Evolutionary conservation across 2,329 filamentous ascomycete genomes (phyloP), one percentile per base, ranked within the genome.

Genomic region (Sphaerulina vaccinii): DNA sequence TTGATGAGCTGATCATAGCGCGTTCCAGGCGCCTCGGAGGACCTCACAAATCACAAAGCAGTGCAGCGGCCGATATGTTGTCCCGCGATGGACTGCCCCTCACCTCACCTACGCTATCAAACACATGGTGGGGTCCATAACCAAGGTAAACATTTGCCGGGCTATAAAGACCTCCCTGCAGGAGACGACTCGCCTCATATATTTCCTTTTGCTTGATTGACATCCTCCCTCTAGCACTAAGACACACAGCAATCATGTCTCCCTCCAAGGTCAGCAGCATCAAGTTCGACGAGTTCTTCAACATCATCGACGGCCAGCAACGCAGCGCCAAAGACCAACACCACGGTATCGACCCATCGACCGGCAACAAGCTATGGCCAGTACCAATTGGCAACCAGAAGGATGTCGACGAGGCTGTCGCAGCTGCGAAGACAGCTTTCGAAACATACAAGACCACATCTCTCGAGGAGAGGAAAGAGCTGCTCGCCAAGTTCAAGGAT

Each of bases 181-280:
- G n/a, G n/a, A n/a, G n/a, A n/a, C n/a, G n/a, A n/a, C n/a, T n/a
- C n/a, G n/a, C n/a, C n/a, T n/a, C n/a, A n/a, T n/a, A n/a, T n/a
- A 27, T 45, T 27, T 37, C 21, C 21, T 16, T 16, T 37, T 46
- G 32, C 33, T n/a, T 37, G n/a, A 8, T 24, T 33, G 27, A 36
- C 37, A 37, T 15, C 21, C 29, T 19, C 29, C 10, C n/a, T n/a
- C 15, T 18, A 36, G 18, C 32, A 24, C 23, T 16, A 5, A 36
- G 29, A 7, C 5, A 35, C 32, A 53, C 38, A 38, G 44, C 50
- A 44, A 71, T 47, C 58, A 76, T 75, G 74, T 74, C 73, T 68
- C 72, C 73, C 27, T 70, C 69, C 54, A 75, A 75, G 57, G 67
- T 72, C 15, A 67, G 68, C 43, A 62, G 56, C 45, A 64, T 72